Evolutionary conservation across 805 yeast genomes (phyloP).

Genomic region (Komagataella kurtzmanii): DNA sequence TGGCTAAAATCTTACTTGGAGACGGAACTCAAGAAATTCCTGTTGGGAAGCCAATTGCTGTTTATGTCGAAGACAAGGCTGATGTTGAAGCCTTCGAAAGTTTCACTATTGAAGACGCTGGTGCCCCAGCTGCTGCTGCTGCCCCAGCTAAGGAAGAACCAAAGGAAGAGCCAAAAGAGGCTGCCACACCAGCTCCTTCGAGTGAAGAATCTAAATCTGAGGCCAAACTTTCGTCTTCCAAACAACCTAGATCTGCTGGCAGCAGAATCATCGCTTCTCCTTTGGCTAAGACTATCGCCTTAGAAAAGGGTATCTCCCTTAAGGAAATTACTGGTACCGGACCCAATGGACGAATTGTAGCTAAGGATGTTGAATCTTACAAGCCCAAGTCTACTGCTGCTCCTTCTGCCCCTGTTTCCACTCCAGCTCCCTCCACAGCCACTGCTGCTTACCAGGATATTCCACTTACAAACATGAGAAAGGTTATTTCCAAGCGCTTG

Average conservation of each 20-base stretch:
- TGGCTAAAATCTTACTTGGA: slow-evolving; percentile 75
- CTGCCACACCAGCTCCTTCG: slow-evolving; percentile 17
- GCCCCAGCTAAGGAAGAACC: slow-evolving; percentile 21
- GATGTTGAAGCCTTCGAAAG: slow-evolving; percentile 83
- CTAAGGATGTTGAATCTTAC: slow-evolving; percentile 75
- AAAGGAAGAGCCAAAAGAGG: slow-evolving; percentile 16
- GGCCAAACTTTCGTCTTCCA: slow-evolving; percentile 29
- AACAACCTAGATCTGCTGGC: slow-evolving; percentile 25
- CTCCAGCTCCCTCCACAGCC: slow-evolving; percentile 33
- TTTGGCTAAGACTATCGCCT: slow-evolving; percentile 82
- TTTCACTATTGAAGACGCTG: slow-evolving; percentile 77
- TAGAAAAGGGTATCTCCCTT: slow-evolving; percentile 82
- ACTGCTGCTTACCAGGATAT: slow-evolving; percentile 61
- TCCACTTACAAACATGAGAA: slow-evolving; percentile 87
- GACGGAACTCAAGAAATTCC: slow-evolving; percentile 85
- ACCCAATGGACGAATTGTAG: slow-evolving; percentile 88
- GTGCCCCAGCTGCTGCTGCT: slow-evolving; percentile 30
- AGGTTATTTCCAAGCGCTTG: slow-evolving; percentile 82
- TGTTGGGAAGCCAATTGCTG: slow-evolving; percentile 93
- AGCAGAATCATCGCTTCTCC: slow-evolving; percentile 90
- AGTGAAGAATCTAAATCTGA: slow-evolving; percentile 18
- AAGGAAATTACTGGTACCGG: slow-evolving; percentile 85
- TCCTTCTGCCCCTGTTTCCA: slow-evolving; percentile 27
- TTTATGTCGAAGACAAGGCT: slow-evolving; percentile 75
- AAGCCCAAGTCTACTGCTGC: slow-evolving; percentile 31